Percentiles rank a stretch among this genome's conserved stretches.
phyloP scores from a whole-genome alignment of 139 green algal species.

The Asterochloris erici region DNA sequence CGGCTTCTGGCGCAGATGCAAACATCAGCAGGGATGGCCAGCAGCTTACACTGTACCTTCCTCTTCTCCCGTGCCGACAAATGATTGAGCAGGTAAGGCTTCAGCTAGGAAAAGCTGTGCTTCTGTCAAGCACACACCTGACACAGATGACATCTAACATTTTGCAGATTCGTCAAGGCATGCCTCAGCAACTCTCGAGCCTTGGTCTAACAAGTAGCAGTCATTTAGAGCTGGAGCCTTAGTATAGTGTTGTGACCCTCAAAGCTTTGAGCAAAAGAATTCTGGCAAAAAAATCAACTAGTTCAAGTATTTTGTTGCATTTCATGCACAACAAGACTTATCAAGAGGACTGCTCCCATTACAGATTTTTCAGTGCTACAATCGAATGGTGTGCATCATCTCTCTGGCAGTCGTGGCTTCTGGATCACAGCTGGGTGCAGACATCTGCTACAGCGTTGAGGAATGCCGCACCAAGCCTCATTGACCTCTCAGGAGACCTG shows the following conservation, averaged over 20 bases:
- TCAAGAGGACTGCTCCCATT: no score
- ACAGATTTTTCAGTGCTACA: no score
- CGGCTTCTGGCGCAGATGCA: not conserved
- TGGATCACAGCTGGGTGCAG: no score
- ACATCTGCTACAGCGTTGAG: slow-evolving; percentile 24
- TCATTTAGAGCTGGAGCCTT: slow-evolving; percentile 18
- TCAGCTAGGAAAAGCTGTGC: no score
- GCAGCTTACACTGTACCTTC: not conserved
- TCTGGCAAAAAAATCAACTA: no score
- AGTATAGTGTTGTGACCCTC: not conserved
- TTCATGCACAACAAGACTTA: no score
- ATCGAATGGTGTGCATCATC: no score
- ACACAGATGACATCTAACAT: not conserved
- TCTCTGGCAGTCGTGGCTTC: no score
- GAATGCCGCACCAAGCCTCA: slow-evolving; percentile 42
- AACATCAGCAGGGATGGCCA: not conserved
- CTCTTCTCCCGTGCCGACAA: not conserved
- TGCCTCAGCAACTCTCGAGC: not conserved
- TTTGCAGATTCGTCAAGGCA: not conserved
- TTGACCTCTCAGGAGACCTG: slow-evolving; percentile 50
- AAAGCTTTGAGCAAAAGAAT: no score
- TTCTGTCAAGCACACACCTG: no score
- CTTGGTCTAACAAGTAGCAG: not conserved
- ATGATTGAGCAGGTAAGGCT: slow-evolving; percentile 1
- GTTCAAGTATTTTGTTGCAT: no score